Evolutionary conservation across 1,284 basidiomycete species (phyloP).

Genomic region (Xanthoconium separans): DNA sequence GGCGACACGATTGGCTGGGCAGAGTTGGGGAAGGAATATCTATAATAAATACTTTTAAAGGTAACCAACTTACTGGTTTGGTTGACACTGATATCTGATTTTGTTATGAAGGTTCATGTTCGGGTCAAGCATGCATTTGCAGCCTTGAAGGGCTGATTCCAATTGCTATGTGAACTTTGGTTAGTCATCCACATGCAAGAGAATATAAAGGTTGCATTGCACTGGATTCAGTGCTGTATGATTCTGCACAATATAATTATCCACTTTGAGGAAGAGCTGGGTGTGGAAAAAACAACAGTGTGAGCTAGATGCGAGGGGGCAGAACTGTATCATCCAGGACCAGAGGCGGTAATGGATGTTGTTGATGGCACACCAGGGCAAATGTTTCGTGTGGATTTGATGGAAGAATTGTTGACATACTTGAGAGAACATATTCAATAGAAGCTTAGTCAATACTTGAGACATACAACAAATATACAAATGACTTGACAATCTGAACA

Average conservation of each 20-base stretch:
- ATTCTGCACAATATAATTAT: no score
- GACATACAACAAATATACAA: no score
- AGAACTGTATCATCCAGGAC: neutral
- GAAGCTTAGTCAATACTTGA: no score
- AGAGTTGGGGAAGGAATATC: neutral
- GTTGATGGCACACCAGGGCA: neutral
- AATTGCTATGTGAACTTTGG: neutral
- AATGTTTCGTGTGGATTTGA: neutral
- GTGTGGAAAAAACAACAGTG: no score
- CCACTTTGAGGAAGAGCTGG: no score
- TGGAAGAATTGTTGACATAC: neutral
- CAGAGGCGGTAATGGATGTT: neutral
- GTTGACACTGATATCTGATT: no score
- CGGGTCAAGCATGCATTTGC: neutral
- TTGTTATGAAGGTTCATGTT: neutral
- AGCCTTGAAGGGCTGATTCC: neutral
- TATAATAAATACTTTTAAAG: neutral
- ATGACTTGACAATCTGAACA: no score
- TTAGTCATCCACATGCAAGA: neutral
- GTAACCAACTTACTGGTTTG: no score
- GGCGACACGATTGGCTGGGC: neutral
- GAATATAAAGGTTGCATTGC: no score
- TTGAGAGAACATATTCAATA: no score
- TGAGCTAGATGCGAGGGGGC: neutral
- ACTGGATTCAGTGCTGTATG: no score